A percentile compares a stretch with the other conserved stretches of the same genome.
Conservation (phyloP, 2,329 filamentous ascomycete species). For the Cadophora luteo-olivacea region DNA sequence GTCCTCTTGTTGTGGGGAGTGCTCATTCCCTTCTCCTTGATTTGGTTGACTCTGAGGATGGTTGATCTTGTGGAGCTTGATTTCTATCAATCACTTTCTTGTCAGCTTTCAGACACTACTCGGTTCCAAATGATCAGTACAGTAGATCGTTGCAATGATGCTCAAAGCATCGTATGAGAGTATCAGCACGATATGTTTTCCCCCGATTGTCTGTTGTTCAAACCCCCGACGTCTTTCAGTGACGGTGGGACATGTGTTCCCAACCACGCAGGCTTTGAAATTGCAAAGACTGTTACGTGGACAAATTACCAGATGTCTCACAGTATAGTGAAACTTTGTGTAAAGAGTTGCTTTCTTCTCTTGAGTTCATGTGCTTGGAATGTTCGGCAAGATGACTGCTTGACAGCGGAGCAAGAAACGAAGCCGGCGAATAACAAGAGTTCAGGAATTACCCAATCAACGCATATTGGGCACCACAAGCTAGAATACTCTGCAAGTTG, state of each 20-base stretch:
- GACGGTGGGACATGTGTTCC: constrained; percentile 5
- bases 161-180: not conserved
- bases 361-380: not conserved
- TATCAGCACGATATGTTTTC: not conserved
- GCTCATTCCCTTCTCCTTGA: not conserved
- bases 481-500: no score
- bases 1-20: not conserved
- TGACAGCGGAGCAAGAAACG: not conserved
- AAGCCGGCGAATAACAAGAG: not conserved
- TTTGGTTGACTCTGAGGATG: not conserved
- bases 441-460: not conserved
- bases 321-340: not conserved
- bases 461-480: not conserved
- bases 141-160: no score
- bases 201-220: not conserved
- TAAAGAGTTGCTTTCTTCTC: not conserved
- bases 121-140: no score
- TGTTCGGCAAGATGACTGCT: not conserved
- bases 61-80: not conserved
- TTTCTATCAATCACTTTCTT: not conserved
- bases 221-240: not conserved
- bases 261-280: not conserved
- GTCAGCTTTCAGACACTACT: not conserved
- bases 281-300: not conserved
- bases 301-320: not conserved